Conservation (phyloP, 192 early-diverging fungal species). For the Linnemannia zychae region DNA sequence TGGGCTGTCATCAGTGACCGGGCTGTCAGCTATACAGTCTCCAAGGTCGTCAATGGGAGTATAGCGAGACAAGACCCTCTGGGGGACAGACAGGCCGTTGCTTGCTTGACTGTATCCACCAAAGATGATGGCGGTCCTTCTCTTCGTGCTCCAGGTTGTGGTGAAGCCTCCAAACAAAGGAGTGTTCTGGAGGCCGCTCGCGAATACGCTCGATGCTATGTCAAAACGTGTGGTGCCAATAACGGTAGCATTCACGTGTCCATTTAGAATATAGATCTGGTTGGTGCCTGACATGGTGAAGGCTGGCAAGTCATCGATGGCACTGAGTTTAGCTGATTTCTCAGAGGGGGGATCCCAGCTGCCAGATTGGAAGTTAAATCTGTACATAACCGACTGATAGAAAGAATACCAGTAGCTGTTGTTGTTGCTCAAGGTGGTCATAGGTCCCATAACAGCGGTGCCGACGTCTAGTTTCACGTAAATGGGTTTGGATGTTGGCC, state of each 20-base stretch:
- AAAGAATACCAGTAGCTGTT: slow-evolving; percentile 9
- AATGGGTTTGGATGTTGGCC: slow-evolving; percentile 12
- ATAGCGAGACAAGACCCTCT: background rate
- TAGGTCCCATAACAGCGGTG: background rate
- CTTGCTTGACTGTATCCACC: too few relatives aligned
- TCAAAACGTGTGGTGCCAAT: background rate
- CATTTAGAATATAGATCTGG: background rate
- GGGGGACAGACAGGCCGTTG: too few relatives aligned
- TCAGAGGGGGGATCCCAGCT: background rate
- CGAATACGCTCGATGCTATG: too few relatives aligned
- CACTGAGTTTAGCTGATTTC: too few relatives aligned
- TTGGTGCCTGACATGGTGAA: background rate
- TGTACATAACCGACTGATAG: background rate
- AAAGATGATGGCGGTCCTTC: too few relatives aligned
- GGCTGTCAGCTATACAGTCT: background rate
- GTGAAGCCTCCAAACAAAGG: too few relatives aligned
- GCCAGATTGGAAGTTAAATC: background rate
- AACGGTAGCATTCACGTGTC: background rate
- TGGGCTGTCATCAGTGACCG: slow-evolving; percentile 1
- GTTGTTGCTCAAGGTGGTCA: background rate
- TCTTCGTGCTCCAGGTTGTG: too few relatives aligned
- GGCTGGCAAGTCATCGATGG: background rate
- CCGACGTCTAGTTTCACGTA: background rate
- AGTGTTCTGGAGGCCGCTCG: too few relatives aligned
- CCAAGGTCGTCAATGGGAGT: too few relatives aligned